Evolutionary conservation across 208 protist species (phyloP).

Genomic region (Leishmania martiniquensis): DNA sequence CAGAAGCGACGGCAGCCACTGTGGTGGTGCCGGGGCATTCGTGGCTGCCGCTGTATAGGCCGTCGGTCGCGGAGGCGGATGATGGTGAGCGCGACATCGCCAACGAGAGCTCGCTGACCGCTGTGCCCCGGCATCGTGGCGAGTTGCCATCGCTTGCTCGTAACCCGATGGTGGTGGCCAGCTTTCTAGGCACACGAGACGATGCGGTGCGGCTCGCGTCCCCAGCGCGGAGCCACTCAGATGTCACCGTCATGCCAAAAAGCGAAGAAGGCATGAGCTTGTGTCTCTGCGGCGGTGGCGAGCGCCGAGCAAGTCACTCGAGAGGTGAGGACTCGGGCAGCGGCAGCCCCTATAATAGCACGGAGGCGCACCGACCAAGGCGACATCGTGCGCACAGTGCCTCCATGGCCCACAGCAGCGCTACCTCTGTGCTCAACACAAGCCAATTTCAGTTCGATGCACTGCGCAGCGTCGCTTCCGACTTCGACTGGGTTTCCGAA

Average conservation of each 20-base stretch:
- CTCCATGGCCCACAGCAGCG: neutral
- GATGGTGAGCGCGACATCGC: neutral
- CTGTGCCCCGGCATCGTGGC: neutral
- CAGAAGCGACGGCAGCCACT: neutral
- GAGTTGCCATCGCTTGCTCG: neutral
- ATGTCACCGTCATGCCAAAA: neutral
- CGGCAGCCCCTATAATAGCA: neutral
- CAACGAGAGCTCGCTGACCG: neutral
- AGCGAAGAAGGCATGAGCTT: neutral
- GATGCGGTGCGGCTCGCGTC: neutral
- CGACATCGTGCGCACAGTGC: neutral
- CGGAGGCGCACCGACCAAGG: neutral
- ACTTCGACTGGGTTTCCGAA: constrained; percentile 18
- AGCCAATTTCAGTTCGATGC: neutral
- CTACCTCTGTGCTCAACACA: neutral
- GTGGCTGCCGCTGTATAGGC: neutral
- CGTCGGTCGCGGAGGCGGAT: neutral
- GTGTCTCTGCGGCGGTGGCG: neutral
- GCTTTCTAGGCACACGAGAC: neutral
- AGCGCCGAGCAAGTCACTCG: neutral
- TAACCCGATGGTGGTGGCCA: neutral
- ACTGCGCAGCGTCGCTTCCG: constrained; percentile 3
- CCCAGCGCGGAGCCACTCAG: neutral
- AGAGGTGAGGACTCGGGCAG: neutral
- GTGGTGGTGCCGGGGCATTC: neutral